Evolutionary conservation across 2,329 filamentous ascomycete genomes (phyloP).

Genomic region (Colletotrichum phormii): DNA sequence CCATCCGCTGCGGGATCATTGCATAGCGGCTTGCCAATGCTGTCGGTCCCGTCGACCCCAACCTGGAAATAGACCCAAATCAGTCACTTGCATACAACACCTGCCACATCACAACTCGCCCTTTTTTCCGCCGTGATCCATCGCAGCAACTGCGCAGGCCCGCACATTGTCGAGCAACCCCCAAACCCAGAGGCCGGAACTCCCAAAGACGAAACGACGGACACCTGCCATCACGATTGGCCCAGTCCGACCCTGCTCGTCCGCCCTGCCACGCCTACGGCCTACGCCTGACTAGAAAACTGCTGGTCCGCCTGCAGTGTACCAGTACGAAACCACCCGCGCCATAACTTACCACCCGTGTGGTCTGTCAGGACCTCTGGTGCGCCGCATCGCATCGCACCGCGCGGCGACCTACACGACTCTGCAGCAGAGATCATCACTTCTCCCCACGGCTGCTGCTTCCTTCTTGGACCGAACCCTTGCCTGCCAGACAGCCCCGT

Average conservation of each 20-base stretch:
- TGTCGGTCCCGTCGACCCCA: slow-evolving; percentile 43
- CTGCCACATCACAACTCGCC: slow-evolving; percentile 56
- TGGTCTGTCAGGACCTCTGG: slow-evolving; percentile 18
- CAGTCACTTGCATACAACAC: slow-evolving; percentile 57
- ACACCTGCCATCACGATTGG: slow-evolving; percentile 35
- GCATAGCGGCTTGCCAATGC: slow-evolving; percentile 32
- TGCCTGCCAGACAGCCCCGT: slow-evolving; percentile 32
- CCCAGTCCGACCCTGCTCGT: slow-evolving; percentile 28
- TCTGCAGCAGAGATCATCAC: slow-evolving; percentile 26
- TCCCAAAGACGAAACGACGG: slow-evolving; percentile 25
- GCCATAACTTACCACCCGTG: slow-evolving; percentile 15
- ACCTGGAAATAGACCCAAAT: slow-evolving; percentile 51
- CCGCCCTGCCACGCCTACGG: slow-evolving; percentile 26
- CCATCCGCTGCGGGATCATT: slow-evolving; percentile 27
- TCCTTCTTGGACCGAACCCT: slow-evolving; percentile 18
- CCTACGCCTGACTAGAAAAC: not conserved
- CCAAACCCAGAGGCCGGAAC: slow-evolving; percentile 40
- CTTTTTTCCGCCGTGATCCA: slow-evolving; percentile 53
- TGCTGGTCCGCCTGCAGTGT: slow-evolving; percentile 31
- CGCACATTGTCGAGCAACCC: slow-evolving; percentile 45
- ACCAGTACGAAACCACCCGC: slow-evolving; percentile 27
- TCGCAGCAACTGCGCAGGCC: slow-evolving; percentile 53
- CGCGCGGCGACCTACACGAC: slow-evolving; percentile 21
- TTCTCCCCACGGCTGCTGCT: slow-evolving; percentile 30
- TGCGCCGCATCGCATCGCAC: slow-evolving; percentile 31